Evolutionary conservation across 1,139 yeast genomes (phyloP).

Genomic region (Taphrina pruni): DNA sequence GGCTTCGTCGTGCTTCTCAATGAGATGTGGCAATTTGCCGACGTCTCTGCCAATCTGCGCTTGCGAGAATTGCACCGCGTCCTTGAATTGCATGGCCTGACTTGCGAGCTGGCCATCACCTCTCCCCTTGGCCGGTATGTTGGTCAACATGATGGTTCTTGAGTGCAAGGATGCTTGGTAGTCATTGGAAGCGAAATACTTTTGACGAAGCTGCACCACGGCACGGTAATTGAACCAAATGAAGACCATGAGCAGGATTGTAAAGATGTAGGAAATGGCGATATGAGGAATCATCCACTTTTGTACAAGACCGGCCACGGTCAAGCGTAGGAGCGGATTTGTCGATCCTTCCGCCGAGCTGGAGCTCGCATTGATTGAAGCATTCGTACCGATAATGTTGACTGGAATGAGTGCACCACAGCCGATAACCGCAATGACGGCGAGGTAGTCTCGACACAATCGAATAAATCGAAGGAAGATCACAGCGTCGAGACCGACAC

Average conservation of each 20-base stretch:
- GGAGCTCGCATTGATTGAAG: constrained; percentile 18
- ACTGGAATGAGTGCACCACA: constrained; percentile 54
- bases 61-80: constrained; percentile 48
- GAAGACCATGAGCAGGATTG: constrained; percentile 49
- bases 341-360: constrained; percentile 21
- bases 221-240: constrained; percentile 50
- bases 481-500: constrained; percentile 54
- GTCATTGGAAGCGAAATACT: constrained; percentile 48
- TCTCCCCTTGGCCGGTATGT: constrained; percentile 50
- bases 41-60: constrained; percentile 52
- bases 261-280: constrained; percentile 51
- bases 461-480: constrained; percentile 51
- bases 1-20: constrained; percentile 49
- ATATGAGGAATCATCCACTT: constrained; percentile 52
- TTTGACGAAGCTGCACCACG: constrained; percentile 50
- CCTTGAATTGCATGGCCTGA: constrained; percentile 45
- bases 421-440: constrained; percentile 51
- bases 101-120: constrained; percentile 49
- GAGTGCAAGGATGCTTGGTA: constrained; percentile 50
- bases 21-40: constrained; percentile 49
- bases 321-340: constrained; percentile 39
- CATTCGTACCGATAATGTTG: constrained; percentile 49
- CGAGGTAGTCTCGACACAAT: constrained; percentile 52
- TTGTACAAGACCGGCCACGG: constrained; percentile 48
- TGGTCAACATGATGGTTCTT: constrained; percentile 52